Evolutionary conservation across 257 asterid genomes (phyloP), one percentile per base, ranked within the genome.

Genomic region (Solanum okadae): DNA sequence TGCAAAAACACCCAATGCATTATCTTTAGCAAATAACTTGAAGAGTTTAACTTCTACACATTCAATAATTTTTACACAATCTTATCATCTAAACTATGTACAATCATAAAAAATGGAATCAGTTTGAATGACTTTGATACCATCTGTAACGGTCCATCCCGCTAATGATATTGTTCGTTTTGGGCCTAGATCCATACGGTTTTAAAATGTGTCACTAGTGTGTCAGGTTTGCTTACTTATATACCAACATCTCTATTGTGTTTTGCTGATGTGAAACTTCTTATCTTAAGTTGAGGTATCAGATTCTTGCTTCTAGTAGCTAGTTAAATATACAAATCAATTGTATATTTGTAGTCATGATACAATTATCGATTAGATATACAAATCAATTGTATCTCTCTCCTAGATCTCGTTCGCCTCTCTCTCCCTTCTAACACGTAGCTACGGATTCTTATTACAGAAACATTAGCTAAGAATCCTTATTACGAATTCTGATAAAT

Each of bases 1-100:
- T 95, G 93, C 93, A 90, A 23, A 5, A 85, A 23, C 49, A 42
- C 29, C 0, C 49, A n/a, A 87, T n/a, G 46, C 4, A 85, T 8
- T 27, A 44, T 25, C 27, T 63, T 63, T 84, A 65, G 49, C 9
- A 85, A 23, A 34, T 2, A 34, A 23, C 0, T 3, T 35, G 6
- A 70, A 29, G 77, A 16, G 78, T 8, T 71, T 7, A 31, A 71
- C 78, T 71, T 71, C 25, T 31, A 15, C 0, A 31, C 78, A 29
- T 70, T 70, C 76, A 70, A 70, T 70, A 29, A 29, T 27, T 67
- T 67, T 67, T 70, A 70, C 76, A 29, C 38, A 11, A 67, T 25
- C 33, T 34, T 71, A 7, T 71, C 40, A 15, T 31, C 78, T 71
- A 71, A 31, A 71, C 78, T 61, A 22, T 61, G 68, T 56, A 56